Base-by-base conservation (phyloP, 768 basidiomycete genomes). In the Trametes maxima region DNA sequence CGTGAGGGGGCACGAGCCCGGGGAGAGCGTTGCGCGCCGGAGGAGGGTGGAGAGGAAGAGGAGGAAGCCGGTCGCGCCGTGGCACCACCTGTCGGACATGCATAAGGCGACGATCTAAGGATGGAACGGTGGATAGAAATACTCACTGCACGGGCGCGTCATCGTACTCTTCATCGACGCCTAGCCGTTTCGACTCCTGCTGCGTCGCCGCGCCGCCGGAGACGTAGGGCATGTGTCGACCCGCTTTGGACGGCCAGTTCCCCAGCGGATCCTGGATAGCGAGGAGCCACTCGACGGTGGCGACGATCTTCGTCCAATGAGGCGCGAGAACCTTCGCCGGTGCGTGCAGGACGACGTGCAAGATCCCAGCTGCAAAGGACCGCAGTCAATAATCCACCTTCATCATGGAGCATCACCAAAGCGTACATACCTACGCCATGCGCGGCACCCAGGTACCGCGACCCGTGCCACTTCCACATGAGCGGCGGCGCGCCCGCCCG, bases 391-490 rank as follows among this genome's bases (percentile, higher is more conserved):
- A 24, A 13, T 24, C 45, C 21, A 12, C 10, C 45, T 3, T 5
- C 45, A 8, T 11, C 45, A 28, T 25, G 14, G 13, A 19, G 22
- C 33, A 16, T 54, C 19, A 17, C 2, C 7, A 19, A 35, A 13
- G 35, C 19, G 28, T 8, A 73, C 82, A 47, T 58, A 82, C 85
- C 81, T 54, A 85, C 75, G n/a, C 85, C 85, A 73, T 86, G 85
- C 3, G 83, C 84, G 16, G 74, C 83, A 39, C 85, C 84, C 1
- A 85, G 70, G 65, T 85, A 85, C 22, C 79, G 72, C 62, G 78
- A 83, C n/a, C 77, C 73, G 64, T 83, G 79, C 85, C 85, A 86
- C 11, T 70, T 72, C 85, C 84, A 85, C 83, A 85, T 85, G 28
- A 85, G 69, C 1, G 80, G 76, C 0, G 83, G 82, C 4, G 65